Base-by-base conservation (phyloP, 2,329 filamentous ascomycete genomes). In the Aspergillus unguis region DNA sequence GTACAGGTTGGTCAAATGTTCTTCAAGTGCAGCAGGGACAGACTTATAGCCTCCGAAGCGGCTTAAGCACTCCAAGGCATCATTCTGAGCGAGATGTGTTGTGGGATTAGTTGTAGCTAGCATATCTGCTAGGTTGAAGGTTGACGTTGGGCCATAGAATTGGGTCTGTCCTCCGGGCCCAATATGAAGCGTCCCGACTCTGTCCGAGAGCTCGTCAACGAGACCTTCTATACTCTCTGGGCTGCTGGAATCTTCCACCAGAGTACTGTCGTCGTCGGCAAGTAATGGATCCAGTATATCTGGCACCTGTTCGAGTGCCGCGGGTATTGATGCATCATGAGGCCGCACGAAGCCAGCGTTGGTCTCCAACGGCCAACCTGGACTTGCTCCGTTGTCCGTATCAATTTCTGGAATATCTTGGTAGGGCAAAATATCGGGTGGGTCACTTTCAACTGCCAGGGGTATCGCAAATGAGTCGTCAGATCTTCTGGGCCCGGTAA, bases 1-100 rank as follows among this genome's bases (percentile, higher is more conserved):
- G 38, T 71, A 75, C 3, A 74, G 60, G 10, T 63, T 62, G 25
- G 69, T 60, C 0, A 75, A 59, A 52, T 74, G 71, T 4, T 65
- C 58, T 48, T 72, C 69, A 1, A 74, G 53, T 0, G 56, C 60
- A 2, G 50, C 29, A 5, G 67, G 63, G 1, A 70, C 62, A n/a
- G 58, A 37, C 44, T 63, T 60, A 26, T 62, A 56, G 4, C 67
- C 44, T 1, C 65, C 63, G 4, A 65, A 60, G 27, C 63, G 54
- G 9, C 11, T 61, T 56, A 17, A 66, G 27, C 27, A 52, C 27
- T 41, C 35, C 23, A 47, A 33, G 1, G 33, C 37, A 10, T 52
- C 36, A 8, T 35, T 40, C 8, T 44, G 50, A 27, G 45, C 44
- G 5, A 37, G 10, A 33, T 38, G 23, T 10, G 26, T 29, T 4